Conservation (phyloP, 192 early-diverging fungal genomes). For the Coemansia sp. region DNA sequence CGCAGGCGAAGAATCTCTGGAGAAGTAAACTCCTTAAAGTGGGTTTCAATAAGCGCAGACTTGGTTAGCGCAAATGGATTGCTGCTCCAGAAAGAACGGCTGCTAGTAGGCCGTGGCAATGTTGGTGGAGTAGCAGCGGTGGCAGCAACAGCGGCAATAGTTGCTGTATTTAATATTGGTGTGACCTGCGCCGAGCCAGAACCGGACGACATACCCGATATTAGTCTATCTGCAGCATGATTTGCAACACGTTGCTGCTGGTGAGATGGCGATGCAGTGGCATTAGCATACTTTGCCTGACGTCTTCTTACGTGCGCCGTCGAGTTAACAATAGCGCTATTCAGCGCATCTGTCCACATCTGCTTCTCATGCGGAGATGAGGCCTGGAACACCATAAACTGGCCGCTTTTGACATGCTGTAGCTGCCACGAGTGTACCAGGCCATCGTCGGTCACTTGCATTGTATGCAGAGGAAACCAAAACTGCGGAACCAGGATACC, state of each 20-base stretch:
- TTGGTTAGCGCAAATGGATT: constrained; percentile 7
- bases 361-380: constrained; percentile 57
- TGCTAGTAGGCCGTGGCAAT: background rate
- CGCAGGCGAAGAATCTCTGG: constrained; percentile 39
- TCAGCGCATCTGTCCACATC: constrained; percentile 56
- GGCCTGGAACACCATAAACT: constrained; percentile 60
- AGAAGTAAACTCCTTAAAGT: constrained; percentile 35
- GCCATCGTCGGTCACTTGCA: constrained; percentile 57
- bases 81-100: constrained; percentile 19
- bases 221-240: background rate
- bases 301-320: constrained; percentile 2
- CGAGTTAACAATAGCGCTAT: constrained; percentile 44
- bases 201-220: background rate
- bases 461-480: constrained; percentile 67
- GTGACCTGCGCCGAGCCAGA: background rate
- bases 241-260: background rate
- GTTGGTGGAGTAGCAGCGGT: background rate
- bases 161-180: background rate
- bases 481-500: constrained; percentile 58
- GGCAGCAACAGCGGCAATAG: constrained; percentile 14
- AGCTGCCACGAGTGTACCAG: constrained; percentile 33
- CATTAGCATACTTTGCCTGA: background rate
- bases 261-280: background rate
- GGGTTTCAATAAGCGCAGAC: constrained; percentile 2
- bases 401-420: constrained; percentile 39